Conservation (phyloP, 2,329 filamentous ascomycete genomes). For the Colletotrichum sp. region DNA sequence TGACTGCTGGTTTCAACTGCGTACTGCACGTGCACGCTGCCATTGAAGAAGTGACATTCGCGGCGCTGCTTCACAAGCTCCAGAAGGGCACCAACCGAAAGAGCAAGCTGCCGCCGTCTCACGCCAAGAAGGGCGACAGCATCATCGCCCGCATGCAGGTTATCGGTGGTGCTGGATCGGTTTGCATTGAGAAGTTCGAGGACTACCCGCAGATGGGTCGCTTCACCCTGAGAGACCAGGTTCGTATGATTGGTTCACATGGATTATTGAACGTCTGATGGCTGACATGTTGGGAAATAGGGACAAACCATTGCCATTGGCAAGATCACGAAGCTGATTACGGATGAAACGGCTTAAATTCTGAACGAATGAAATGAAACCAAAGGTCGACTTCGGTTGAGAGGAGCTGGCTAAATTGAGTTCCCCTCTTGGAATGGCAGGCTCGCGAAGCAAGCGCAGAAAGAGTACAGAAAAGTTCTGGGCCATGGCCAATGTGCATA, state of each 20-base stretch:
- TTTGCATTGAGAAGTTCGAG: slow-evolving; percentile 94
- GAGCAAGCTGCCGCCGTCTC: slow-evolving; percentile 91
- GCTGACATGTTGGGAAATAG: slow-evolving; percentile 46
- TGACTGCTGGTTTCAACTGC: slow-evolving; percentile 95
- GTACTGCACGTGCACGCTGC: slow-evolving; percentile 97
- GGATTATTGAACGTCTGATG: slow-evolving; percentile 22
- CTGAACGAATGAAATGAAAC: slow-evolving; percentile 18
- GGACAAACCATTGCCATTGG: slow-evolving; percentile 99
- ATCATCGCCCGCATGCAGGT: slow-evolving; percentile 94
- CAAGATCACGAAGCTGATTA: slow-evolving; percentile 91
- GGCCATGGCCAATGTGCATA: not conserved
- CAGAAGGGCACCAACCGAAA: slow-evolving; percentile 94
- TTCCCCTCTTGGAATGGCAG: not conserved
- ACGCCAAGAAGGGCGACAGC: slow-evolving; percentile 80
- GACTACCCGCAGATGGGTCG: slow-evolving; percentile 94
- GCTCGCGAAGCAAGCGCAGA: not conserved
- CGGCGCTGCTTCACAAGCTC: slow-evolving; percentile 85
- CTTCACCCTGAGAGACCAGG: slow-evolving; percentile 88
- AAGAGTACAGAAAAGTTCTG: not conserved
- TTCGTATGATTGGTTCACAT: slow-evolving; percentile 41
- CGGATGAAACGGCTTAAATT: slow-evolving; percentile 34
- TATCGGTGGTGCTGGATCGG: slow-evolving; percentile 80
- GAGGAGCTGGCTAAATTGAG: not conserved
- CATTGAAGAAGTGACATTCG: slow-evolving; percentile 96
- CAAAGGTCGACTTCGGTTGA: not conserved